Evolutionary conservation across 164 flowering plant genomes (phyloP), one percentile per base, ranked within the genome.

Genomic region (Sextonia rubra): DNA sequence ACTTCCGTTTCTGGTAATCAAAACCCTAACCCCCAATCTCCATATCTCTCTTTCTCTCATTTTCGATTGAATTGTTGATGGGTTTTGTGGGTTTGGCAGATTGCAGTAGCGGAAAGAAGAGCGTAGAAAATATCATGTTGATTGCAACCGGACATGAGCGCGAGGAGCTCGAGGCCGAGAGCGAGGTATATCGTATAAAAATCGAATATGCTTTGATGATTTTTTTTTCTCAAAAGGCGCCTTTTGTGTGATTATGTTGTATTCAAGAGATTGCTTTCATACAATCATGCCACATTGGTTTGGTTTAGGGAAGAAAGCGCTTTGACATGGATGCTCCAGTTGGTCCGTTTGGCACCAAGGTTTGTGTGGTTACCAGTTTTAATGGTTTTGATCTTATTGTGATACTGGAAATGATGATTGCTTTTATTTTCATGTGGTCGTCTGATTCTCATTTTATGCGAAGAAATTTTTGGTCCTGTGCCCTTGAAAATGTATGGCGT

Each of bases 141-240:
- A 92, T 94, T 73, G 99, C 99, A 0, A 94, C 99, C 25, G 99
- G 99, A 20, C 96, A 88, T 60, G 97, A 92, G 85, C 87, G 93
- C 1, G 94, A 92, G 78, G 99, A 94, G 82, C 82, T 94, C 27
- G 89, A 88, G 76, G 95, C 97, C 17, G 89, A 86, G 79, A 85
- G 92, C 71, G 75, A 92, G 86, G 97, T 29, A 32, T 11, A 7
- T 23, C 12, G 23, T 62, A 23, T 62, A 29, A 4, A 37, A 5
- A 37, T 0, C 5, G 1, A 37, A 8, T 37, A 37, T 9, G 11
- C 44, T 37, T 37, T 37, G 44, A 37, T 37, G 44, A 1, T 9
- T 7, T 37, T 8, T 30, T 37, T 7, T 37, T 37, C 11, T 52
- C 14, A 14, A 2, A 15, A 20, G n/a, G n/a, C n/a, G 58, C 58